Conservation (phyloP, 1,284 basidiomycete species). For the Uromyces viciae-fabae region DNA sequence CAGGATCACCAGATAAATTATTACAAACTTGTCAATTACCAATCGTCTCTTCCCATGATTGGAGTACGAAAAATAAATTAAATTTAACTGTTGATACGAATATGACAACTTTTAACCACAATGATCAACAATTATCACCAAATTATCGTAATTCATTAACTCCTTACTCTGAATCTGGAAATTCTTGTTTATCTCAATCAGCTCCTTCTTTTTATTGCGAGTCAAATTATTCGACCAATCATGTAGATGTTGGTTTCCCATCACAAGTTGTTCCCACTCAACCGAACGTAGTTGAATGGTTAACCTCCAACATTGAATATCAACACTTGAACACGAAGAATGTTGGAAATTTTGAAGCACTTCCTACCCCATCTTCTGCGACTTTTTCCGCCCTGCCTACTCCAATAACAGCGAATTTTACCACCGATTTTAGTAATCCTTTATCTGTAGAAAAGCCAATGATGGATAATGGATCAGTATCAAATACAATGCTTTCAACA, state of each 20-base stretch:
- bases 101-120: background rate
- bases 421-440: background rate
- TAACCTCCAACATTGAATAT: background rate
- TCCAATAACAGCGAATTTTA: background rate
- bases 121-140: background rate
- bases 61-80: conserved; percentile 33
- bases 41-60: background rate
- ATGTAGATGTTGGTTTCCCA: background rate
- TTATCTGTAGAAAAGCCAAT: background rate
- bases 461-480: background rate
- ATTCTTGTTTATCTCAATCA: background rate
- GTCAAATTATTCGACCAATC: background rate
- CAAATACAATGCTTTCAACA: background rate
- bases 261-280: background rate
- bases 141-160: background rate
- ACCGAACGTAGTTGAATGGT: background rate
- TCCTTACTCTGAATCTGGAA: background rate
- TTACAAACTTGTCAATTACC: background rate
- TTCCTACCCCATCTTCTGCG: conserved; percentile 12
- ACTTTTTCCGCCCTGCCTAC: conserved; percentile 15
- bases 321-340: background rate
- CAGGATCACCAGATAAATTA: background rate
- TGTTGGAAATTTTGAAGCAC: background rate
- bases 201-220: background rate
- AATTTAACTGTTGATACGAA: conserved; percentile 27